These are phyloP conservation scores for Microdochium bolleyi DNA, from an alignment of 2,329 filamentous ascomycete genomes.

Conservation along the genomic window DNA sequence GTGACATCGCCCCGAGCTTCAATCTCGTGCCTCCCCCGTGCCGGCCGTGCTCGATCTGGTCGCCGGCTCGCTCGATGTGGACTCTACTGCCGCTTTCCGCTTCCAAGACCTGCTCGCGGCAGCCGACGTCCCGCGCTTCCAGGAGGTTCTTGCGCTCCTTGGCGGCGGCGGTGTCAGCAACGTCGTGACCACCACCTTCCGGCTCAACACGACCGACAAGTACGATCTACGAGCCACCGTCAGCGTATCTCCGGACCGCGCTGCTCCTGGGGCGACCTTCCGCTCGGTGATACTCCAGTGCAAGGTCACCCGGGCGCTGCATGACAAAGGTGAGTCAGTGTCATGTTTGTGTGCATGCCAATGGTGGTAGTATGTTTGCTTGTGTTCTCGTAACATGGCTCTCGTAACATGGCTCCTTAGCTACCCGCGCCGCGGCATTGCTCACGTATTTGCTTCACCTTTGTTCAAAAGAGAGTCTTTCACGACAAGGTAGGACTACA, in stretches of 20 bases:
- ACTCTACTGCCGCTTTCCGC: neutral
- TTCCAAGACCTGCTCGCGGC: neutral
- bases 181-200: neutral
- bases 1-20: too few relatives aligned
- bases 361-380: too few relatives aligned
- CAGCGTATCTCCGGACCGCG: neutral
- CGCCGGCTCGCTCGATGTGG: neutral
- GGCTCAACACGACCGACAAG: neutral
- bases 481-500: too few relatives aligned
- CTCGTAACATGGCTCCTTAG: too few relatives aligned
- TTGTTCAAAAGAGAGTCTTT: too few relatives aligned
- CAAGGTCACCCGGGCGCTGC: neutral
- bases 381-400: too few relatives aligned
- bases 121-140: neutral
- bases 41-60: neutral
- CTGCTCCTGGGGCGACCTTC: neutral
- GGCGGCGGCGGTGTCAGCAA: too few relatives aligned
- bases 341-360: neutral
- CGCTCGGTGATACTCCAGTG: neutral
- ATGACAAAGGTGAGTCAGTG: neutral
- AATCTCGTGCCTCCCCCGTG: too few relatives aligned
- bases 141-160: neutral
- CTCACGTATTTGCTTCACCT: too few relatives aligned
- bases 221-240: neutral
- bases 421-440: too few relatives aligned